A percentile compares a stretch with the other conserved stretches of the same genome.
phyloP scores from a whole-genome alignment of 768 basidiomycete species.

The Suillus subaureus region DNA sequence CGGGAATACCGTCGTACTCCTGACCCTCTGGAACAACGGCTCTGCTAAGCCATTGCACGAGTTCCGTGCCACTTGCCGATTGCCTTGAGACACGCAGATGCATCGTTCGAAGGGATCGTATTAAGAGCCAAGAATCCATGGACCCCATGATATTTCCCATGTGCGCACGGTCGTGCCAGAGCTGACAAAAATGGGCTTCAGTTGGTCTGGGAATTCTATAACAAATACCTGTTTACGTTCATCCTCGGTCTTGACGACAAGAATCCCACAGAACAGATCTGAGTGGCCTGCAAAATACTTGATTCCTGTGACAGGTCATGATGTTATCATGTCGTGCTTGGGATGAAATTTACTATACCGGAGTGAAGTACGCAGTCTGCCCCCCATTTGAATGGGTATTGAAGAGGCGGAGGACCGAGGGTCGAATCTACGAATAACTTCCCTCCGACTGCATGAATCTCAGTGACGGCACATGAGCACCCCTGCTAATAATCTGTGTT shows the following conservation, averaged over 20 bases:
- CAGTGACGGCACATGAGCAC: background rate
- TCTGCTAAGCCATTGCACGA: constrained; percentile 74
- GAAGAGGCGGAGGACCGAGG: constrained; percentile 86
- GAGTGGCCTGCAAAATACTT: constrained; percentile 91
- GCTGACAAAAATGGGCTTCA: constrained; percentile 36
- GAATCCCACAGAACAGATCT: constrained; percentile 77
- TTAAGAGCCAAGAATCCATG: constrained; percentile 80
- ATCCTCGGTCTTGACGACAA: constrained; percentile 64
- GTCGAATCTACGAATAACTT: constrained; percentile 80
- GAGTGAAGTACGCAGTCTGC: constrained; percentile 55
- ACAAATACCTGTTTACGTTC: constrained; percentile 63
- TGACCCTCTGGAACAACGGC: constrained; percentile 51
- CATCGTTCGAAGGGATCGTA: constrained; percentile 83
- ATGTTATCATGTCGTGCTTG: background rate
- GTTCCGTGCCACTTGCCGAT: constrained; percentile 66
- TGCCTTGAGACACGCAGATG: constrained; percentile 81
- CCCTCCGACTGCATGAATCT: constrained; percentile 77
- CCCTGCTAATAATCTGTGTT: background rate
- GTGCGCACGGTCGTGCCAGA: constrained; percentile 65
- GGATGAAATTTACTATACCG: constrained; percentile 50
- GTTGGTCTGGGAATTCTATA: constrained; percentile 1
- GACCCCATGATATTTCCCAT: constrained; percentile 73
- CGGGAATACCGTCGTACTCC: constrained; percentile 66
- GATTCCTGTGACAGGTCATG: constrained; percentile 47
- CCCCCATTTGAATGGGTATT: constrained; percentile 86